Evolutionary conservation across 164 flowering plant genomes (phyloP), one percentile per base, ranked within the genome.

Genomic region (Magnolia changhungtana): DNA sequence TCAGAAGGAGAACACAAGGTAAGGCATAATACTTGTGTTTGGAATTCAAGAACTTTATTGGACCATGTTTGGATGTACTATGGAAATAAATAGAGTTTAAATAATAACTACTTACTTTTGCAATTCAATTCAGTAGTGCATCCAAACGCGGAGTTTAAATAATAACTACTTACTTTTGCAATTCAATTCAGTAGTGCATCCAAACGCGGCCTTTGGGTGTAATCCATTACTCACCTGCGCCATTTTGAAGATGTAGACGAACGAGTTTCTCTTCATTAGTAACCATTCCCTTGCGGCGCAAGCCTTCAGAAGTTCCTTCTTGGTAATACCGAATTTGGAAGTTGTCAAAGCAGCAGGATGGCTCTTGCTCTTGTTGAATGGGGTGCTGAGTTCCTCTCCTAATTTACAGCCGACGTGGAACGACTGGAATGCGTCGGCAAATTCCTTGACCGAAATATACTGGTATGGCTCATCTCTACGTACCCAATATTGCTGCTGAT

Each of bases 401-500:
- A 90, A 13, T 63, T 37, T 80, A 31, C 73, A 64, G n/a, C 91
- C 91, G 52, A 84, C 82, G 74, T 84, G 88, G 76, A 84, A 88
- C 19, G 90, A 86, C 51, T 84, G 87, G 78, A 83, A 90, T n/a
- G 88, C 89, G 77, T 88, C 88, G 6, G 82, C 82, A 74, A 90
- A 90, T 59, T 87, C 88, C 80, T 81, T 77, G 20, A 74, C 83
- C 1, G 88, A 74, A 49, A 88, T 63, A 59, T 76, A 90, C 1
- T 76, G 69, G 77, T 90, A 90, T 18, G 87, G 87, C 75, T 82
- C 82, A n/a, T 87, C 82, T 72, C 67, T 83, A 13, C 80, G 77
- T 19, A 74, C 77, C 93, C 93, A 90, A 73, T 88, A 90, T 64
- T 90, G 93, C 61, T 79, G 69, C 78, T 88, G 92, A 85, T 89